Base-by-base conservation (phyloP, 2,329 filamentous ascomycete genomes). In the Fusarium concolor region DNA sequence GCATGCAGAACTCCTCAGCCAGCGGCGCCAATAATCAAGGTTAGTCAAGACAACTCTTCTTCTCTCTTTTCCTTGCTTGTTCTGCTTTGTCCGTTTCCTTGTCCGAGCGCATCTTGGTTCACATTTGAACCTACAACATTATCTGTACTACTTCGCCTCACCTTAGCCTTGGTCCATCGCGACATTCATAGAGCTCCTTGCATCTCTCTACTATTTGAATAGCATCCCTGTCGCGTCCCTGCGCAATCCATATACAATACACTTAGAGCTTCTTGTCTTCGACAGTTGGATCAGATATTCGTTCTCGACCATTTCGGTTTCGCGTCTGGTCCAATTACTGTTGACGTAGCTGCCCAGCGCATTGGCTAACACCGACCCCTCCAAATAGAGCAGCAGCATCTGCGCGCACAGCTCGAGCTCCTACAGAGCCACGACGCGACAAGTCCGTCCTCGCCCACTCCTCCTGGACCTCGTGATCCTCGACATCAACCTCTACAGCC, bases 331-430 rank as follows among this genome's bases (percentile, higher is more conserved):
- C 53, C 67, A 65, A 68, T 71, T 62, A 42, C 54, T 38, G 52
- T 61, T 52, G 57, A 60, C 52, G 58, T 71, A 65, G 64, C 62
- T 65, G 33, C 37, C 42, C 24, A 49, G 46, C 57, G 61, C 55
- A 57, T 62, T 68, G 46, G 66, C 75, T 77, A 68, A 76, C 72
- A 68, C 52, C 47, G 47, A 41, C 45, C 60, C 57, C 63, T 62
- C 62, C 52, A 56, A 58, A 56, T 69, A 81, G 79, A 81, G 75
- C 79, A 81, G 74, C 79, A 81, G 74, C 79, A 81, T 61, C 70
- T 82, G 71, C 79, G 77, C 74, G 79, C 79, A 71, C 80, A 82
- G 74, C 79, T 82, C 71, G 80, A 82, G 75, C 77, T 82, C 62
- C 70, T 82, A 45, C 79, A 81, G 71, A 79, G 76, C 57, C 79